A percentile compares a stretch with the other conserved stretches of the same genome.
phyloP scores from a whole-genome alignment of 129 eudicot species.

The Glebionis coronaria region DNA sequence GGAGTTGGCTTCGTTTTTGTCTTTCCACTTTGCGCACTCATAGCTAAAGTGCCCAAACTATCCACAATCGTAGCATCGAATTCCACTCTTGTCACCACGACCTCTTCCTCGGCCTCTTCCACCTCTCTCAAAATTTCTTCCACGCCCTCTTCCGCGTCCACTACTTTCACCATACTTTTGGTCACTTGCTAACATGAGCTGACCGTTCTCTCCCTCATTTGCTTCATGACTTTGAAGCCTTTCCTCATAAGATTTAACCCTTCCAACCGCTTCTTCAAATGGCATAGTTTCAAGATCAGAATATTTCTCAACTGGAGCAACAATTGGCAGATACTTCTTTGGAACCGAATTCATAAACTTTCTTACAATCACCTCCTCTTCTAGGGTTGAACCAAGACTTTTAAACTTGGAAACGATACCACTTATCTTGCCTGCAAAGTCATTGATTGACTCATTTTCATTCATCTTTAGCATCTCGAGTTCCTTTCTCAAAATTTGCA shows the following conservation, averaged over 20 bases:
- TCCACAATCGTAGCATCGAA: background rate
- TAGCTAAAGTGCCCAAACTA: background rate
- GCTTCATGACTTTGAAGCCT: background rate
- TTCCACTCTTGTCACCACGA: background rate
- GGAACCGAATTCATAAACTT: background rate
- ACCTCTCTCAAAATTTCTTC: background rate
- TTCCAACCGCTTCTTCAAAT: background rate
- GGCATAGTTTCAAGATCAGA: background rate
- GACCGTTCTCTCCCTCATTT: background rate
- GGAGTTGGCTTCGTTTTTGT: too few species aligned
- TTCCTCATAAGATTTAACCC: background rate
- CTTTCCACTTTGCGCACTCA: too few species aligned
- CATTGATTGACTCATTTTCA: background rate
- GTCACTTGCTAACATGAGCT: background rate
- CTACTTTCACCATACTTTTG: background rate
- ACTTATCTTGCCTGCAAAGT: background rate
- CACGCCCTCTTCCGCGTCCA: constrained; percentile 1
- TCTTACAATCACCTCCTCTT: background rate
- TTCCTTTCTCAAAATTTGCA: background rate
- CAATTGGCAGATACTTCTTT: background rate
- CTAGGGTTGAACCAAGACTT: background rate
- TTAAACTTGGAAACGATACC: background rate
- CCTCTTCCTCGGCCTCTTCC: constrained; percentile 1
- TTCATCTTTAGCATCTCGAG: too few species aligned
- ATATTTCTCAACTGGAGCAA: background rate